Conservation (phyloP, 2,329 filamentous ascomycete species). For the Fusarium pseudoanthophilum region DNA sequence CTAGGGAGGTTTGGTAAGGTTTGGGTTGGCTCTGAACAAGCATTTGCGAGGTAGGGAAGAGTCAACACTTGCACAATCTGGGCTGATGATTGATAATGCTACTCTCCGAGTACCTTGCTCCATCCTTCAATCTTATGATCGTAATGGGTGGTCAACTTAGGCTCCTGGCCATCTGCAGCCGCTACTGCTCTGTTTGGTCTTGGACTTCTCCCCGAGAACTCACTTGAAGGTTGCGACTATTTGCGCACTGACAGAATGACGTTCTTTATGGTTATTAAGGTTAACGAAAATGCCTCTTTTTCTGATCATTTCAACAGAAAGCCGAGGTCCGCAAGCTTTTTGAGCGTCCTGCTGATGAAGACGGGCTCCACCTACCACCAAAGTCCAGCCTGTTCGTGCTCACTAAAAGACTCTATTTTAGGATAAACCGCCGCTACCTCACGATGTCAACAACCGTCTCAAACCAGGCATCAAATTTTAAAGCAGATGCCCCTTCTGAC, state of each 20-base stretch:
- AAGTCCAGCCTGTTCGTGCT: neutral
- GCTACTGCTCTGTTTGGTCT: neutral
- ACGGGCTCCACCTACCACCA: neutral
- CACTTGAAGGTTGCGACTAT: neutral
- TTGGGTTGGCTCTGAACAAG: slow-evolving; percentile 21
- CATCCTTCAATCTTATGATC: slow-evolving; percentile 9
- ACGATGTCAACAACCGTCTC: neutral
- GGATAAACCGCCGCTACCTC: slow-evolving; percentile 25
- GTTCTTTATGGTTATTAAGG: neutral
- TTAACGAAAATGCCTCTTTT: neutral
- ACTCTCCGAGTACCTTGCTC: neutral
- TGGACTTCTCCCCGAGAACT: neutral
- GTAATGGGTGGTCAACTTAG: neutral
- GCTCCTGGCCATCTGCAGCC: neutral
- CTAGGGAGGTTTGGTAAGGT: neutral
- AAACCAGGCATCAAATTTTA: slow-evolving; percentile 6
- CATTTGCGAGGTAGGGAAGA: slow-evolving; percentile 19
- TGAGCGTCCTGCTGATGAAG: slow-evolving; percentile 6
- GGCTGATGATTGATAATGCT: slow-evolving; percentile 28
- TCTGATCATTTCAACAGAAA: neutral
- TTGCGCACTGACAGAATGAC: neutral
- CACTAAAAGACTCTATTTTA: slow-evolving; percentile 31
- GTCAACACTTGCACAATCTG: slow-evolving; percentile 23
- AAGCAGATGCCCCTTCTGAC: neutral
- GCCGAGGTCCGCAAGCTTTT: slow-evolving; percentile 18